A percentile compares a stretch with the other conserved stretches of the same genome.
phyloP scores from a whole-genome alignment of 768 basidiomycete genomes.

The Suillus clintonianus region DNA sequence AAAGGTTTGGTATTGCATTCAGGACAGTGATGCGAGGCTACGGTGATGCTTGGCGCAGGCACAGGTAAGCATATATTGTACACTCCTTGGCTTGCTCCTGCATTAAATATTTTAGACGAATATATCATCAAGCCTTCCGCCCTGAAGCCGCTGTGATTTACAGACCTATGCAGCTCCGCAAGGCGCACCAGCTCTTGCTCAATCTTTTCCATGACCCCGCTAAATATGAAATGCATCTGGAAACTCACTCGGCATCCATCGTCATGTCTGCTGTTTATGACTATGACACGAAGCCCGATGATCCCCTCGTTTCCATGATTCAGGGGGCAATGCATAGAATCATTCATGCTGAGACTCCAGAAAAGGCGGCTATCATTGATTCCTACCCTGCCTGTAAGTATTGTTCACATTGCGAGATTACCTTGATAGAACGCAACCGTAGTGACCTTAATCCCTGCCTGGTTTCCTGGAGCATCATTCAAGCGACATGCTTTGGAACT shows the following conservation, averaged over 20 bases:
- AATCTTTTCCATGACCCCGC: slow-evolving; percentile 32
- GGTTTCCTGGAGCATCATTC: slow-evolving; percentile 48
- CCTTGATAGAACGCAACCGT: background rate
- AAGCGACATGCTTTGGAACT: slow-evolving; percentile 43
- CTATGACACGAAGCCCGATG: slow-evolving; percentile 32
- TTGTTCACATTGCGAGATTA: slow-evolving; percentile 22
- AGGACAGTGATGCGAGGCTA: slow-evolving; percentile 38
- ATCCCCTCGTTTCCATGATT: slow-evolving; percentile 38
- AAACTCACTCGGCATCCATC: slow-evolving; percentile 35
- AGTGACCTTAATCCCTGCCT: slow-evolving; percentile 50
- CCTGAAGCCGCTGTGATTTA: slow-evolving; percentile 9
- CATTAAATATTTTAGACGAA: slow-evolving; percentile 29
- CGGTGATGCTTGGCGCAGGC: slow-evolving; percentile 32
- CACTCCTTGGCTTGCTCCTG: slow-evolving; percentile 38
- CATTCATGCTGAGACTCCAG: slow-evolving; percentile 4
- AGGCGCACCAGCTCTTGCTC: slow-evolving; percentile 35
- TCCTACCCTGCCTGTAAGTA: slow-evolving; percentile 16
- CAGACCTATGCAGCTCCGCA: slow-evolving; percentile 23
- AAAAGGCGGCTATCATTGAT: slow-evolving; percentile 9
- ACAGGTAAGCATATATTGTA: slow-evolving; percentile 27
- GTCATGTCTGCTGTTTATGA: slow-evolving; percentile 41
- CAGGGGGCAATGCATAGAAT: slow-evolving; percentile 28
- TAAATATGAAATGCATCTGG: slow-evolving; percentile 24
- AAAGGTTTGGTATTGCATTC: slow-evolving; percentile 42
- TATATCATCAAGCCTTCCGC: slow-evolving; percentile 24